These are phyloP conservation scores for Cercospora sp. DNA, from an alignment of 2,329 filamentous ascomycete genomes.

Conservation along the genomic window DNA sequence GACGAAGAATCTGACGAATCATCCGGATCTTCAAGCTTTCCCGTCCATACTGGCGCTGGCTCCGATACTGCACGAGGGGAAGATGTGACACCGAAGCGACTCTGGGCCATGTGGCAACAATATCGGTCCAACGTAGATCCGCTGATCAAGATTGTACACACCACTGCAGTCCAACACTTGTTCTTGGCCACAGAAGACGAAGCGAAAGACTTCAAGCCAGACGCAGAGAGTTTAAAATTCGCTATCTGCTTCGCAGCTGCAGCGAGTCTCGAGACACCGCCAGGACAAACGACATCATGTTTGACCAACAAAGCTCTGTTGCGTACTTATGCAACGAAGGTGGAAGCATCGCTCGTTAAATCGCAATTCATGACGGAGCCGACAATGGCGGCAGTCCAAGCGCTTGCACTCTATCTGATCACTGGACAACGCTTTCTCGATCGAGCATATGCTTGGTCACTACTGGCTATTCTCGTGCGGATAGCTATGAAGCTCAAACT, in stretches of 20 bases:
- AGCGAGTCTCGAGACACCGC: constrained; percentile 17
- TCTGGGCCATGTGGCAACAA: constrained; percentile 25
- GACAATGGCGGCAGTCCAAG: constrained; percentile 23
- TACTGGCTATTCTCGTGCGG: constrained; percentile 25
- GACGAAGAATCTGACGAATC: constrained; percentile 5
- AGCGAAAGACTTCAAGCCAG: constrained; percentile 2
- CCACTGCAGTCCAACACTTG: constrained; percentile 20
- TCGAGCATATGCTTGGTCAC: constrained; percentile 22
- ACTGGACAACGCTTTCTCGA: constrained; percentile 22
- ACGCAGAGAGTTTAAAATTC: constrained; percentile 22
- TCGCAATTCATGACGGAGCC: constrained; percentile 22
- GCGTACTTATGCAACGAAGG: constrained; percentile 18
- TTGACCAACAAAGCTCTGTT: constrained; percentile 7
- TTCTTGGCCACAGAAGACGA: constrained; percentile 19
- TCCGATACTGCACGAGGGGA: constrained; percentile 1
- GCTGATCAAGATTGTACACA: constrained; percentile 26
- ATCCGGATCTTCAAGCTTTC: constrained; percentile 7
- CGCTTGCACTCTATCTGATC: constrained; percentile 24
- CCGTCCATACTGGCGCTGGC: constrained; percentile 3
- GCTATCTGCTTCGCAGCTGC: constrained; percentile 28
- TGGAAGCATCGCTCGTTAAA: constrained; percentile 21
- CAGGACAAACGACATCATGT: constrained; percentile 10
- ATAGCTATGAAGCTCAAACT: constrained; percentile 27
- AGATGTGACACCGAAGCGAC: constrained; percentile 18
- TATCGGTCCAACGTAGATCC: constrained; percentile 25